Evolutionary conservation across 164 flowering plant species (phyloP), one percentile per base, ranked within the genome.

Genomic region (Sedum album): DNA sequence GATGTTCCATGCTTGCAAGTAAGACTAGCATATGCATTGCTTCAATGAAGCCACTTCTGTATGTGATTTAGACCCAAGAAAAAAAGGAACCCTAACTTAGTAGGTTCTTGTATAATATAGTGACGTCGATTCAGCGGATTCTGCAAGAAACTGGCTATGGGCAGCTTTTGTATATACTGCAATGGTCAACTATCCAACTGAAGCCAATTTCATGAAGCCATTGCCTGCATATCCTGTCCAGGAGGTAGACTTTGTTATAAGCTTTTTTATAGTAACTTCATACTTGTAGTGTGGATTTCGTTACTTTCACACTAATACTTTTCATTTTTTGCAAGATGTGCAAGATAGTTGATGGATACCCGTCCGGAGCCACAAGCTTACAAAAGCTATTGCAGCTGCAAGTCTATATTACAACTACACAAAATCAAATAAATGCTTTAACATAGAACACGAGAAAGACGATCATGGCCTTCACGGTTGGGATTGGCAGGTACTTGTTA

Each of bases 171-270:
- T 78, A 20, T 80, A 83, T 66, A 79, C 87, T 28, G 82, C 89
- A 62, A 82, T 85, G 85, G 81, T 79, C 68, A 82, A 85, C 73
- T 85, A 82, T 65, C 84, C 87, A 18, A 79, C 78, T n/a, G 60
- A 74, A 70, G 76, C 87, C 68, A 79, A 82, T 73, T 85, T 85
- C 66, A 66, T 85, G 78, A 79, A 42, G 81, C 85, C 83, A 28
- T 76, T 82, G 64, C 85, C 89, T 31, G 84, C 83, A 6, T 77
- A 81, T 60, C 85, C 88, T 6, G 80, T 85, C 5, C 21, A 68
- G 63, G 70, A 84, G 85, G 86, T 81, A 62, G 21, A 38, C 18
- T 8, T 5, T 8, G 14, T 4, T 1, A 42, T 8, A 7, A 7
- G 38, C 38, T 35, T 35, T 7, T 7, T 35, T 35, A 35, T 3